These are phyloP conservation scores for Maudiozyma serrabonitensis DNA, from an alignment of 805 yeast genomes.

Conservation along the genomic window DNA sequence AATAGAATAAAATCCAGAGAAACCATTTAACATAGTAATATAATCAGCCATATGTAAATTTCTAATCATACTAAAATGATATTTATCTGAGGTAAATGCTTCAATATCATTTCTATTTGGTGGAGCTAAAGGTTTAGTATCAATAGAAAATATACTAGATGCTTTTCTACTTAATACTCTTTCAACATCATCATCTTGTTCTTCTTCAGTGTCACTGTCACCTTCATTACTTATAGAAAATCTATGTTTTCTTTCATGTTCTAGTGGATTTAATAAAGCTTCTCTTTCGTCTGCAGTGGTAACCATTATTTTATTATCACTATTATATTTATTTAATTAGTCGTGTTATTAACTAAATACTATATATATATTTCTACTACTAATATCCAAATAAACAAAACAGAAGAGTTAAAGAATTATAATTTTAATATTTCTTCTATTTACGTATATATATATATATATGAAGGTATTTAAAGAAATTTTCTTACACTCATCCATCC, in stretches of 20 bases:
- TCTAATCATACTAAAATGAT: constrained; percentile 80
- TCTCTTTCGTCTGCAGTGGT: not conserved
- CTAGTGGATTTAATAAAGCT: not conserved
- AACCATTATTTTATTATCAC: too few species aligned
- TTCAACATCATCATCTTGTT: constrained; percentile 5
- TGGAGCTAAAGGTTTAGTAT: constrained; percentile 52
- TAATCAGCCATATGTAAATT: constrained; percentile 92
- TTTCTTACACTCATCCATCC: too few species aligned
- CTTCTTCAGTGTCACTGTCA: constrained; percentile 3
- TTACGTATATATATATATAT: not conserved
- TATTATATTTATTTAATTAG: too few species aligned
- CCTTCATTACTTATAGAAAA: constrained; percentile 3
- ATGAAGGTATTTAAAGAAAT: too few species aligned
- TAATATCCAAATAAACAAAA: too few species aligned
- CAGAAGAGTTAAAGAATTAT: not conserved
- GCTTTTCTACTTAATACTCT: constrained; percentile 33
- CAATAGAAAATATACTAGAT: constrained; percentile 45
- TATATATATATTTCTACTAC: too few species aligned
- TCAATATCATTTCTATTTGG: constrained; percentile 70
- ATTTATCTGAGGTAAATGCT: constrained; percentile 69
- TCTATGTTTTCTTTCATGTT: not conserved
- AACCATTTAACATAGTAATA: constrained; percentile 89
- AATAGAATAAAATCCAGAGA: constrained; percentile 85
- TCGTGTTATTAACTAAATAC: too few species aligned
- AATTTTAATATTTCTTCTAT: not conserved